A percentile compares a stretch with the other conserved stretches of the same genome.
These are phyloP conservation scores for Stemphylium vesicarium DNA, from an alignment of 2,329 filamentous ascomycete genomes.

Conservation along the genomic window DNA sequence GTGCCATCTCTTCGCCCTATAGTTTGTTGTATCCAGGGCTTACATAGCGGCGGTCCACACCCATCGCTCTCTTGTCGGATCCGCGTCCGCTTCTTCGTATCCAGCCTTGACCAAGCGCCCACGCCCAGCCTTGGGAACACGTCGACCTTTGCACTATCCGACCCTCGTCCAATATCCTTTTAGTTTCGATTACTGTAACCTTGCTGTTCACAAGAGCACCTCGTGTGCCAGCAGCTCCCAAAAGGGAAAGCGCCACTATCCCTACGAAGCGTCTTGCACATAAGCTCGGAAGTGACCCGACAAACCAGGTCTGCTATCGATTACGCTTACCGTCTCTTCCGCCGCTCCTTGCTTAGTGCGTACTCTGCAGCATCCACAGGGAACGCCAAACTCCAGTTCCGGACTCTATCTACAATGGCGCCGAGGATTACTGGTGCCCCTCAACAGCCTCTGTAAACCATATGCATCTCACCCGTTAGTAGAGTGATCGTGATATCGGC, in stretches of 20 bases:
- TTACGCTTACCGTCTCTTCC: conserved; percentile 26
- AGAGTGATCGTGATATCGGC: background rate
- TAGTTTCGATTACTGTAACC: too few species aligned
- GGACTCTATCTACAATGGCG: background rate
- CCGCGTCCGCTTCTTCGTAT: too few species aligned
- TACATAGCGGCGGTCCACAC: background rate
- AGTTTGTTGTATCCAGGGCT: conserved; percentile 12
- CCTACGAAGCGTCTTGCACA: too few species aligned
- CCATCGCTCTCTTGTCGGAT: background rate
- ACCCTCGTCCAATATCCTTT: too few species aligned
- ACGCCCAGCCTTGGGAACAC: too few species aligned
- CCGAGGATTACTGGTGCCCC: background rate
- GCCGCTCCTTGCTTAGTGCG: conserved; percentile 13
- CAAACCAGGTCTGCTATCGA: conserved; percentile 15
- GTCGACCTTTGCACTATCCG: too few species aligned
- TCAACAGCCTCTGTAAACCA: background rate
- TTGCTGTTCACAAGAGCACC: too few species aligned
- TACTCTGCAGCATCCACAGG: background rate
- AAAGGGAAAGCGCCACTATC: too few species aligned
- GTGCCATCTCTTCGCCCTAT: conserved; percentile 9
- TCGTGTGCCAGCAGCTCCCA: too few species aligned
- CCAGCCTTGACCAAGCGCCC: too few species aligned
- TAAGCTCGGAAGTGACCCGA: too few species aligned
- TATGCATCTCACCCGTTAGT: background rate
- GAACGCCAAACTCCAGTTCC: background rate